Percentiles rank a stretch among this genome's conserved stretches.
These are phyloP conservation scores for Arbutus unedo DNA, from an alignment of 148 eudicot species.

Conservation along the genomic window DNA sequence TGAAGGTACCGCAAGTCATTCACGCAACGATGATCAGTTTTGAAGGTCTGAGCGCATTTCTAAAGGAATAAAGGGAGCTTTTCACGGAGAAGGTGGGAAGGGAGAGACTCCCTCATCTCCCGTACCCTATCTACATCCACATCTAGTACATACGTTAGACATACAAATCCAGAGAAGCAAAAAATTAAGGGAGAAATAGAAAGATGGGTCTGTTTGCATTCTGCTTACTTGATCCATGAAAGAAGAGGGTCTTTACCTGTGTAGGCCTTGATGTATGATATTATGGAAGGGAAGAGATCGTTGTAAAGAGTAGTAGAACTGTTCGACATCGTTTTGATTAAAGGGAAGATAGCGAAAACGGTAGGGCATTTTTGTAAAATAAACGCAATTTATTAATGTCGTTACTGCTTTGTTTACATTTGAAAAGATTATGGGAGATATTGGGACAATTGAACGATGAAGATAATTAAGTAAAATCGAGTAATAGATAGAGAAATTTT, in stretches of 20 bases:
- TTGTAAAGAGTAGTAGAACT: slow-evolving; percentile 18
- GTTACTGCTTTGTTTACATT: no score
- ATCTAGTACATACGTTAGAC: neutral
- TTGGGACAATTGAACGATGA: no score
- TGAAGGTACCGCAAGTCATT: slow-evolving; percentile 81
- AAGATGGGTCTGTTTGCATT: neutral
- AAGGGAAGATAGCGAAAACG: neutral
- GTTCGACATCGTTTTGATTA: slow-evolving; percentile 36
- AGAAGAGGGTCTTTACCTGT: slow-evolving; percentile 78
- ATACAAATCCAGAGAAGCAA: neutral
- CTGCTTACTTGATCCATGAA: slow-evolving; percentile 78
- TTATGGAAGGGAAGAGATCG: slow-evolving; percentile 58
- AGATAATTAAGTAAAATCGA: no score
- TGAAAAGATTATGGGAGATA: no score
- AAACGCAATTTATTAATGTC: no score
- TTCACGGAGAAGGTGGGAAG: slow-evolving; percentile 56
- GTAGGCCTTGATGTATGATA: slow-evolving; percentile 77
- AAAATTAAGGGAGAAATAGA: slow-evolving; percentile 1
- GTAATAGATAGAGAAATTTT: no score
- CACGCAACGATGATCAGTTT: slow-evolving; percentile 59
- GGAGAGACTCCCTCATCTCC: slow-evolving; percentile 54
- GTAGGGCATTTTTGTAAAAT: no score
- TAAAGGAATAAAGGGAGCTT: slow-evolving; percentile 94
- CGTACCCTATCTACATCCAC: slow-evolving; percentile 56
- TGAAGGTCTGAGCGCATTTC: slow-evolving; percentile 75